Conservation (phyloP, 2,329 filamentous ascomycete species). For the Cyclaneusma minus region DNA sequence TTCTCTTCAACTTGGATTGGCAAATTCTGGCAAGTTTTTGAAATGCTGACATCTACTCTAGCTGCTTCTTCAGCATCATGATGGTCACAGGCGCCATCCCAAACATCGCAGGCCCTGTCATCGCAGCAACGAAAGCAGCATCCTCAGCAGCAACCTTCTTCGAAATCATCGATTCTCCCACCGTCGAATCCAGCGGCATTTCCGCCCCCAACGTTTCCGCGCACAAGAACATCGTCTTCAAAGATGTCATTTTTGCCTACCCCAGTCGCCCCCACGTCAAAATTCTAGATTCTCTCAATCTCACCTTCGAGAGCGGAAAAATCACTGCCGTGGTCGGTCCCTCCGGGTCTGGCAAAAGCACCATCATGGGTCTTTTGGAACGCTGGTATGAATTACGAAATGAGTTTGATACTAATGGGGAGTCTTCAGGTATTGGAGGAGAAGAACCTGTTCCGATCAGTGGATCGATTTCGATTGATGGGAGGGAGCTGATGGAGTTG, state of each 20-base stretch:
- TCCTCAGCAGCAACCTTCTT: conserved; percentile 22
- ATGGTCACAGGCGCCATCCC: conserved; percentile 40
- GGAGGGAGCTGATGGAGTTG: conserved; percentile 36
- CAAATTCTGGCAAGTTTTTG: not conserved
- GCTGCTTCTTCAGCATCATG: conserved; percentile 18
- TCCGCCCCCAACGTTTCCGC: conserved; percentile 32
- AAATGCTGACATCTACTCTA: conserved; percentile 19
- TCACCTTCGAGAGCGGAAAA: conserved; percentile 46
- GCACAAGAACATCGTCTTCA: conserved; percentile 39
- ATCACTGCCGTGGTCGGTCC: conserved; percentile 61
- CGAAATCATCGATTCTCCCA: conserved; percentile 20
- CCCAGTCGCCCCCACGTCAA: conserved; percentile 48
- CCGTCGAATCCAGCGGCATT: conserved; percentile 23
- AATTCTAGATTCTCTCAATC: conserved; percentile 42
- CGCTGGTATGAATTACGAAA: conserved; percentile 51
- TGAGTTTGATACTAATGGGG: conserved; percentile 9
- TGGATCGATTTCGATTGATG: conserved; percentile 37
- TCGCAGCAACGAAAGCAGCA: conserved; percentile 28
- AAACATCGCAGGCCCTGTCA: conserved; percentile 38
- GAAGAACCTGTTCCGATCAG: conserved; percentile 28
- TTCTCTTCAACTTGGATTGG: not conserved
- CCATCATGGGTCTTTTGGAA: conserved; percentile 55
- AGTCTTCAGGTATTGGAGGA: conserved; percentile 13
- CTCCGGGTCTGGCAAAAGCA: conserved; percentile 60
- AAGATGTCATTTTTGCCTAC: conserved; percentile 57